These are phyloP conservation scores for Tulasnella sp. DNA, from an alignment of 768 basidiomycete genomes.

Conservation along the genomic window DNA sequence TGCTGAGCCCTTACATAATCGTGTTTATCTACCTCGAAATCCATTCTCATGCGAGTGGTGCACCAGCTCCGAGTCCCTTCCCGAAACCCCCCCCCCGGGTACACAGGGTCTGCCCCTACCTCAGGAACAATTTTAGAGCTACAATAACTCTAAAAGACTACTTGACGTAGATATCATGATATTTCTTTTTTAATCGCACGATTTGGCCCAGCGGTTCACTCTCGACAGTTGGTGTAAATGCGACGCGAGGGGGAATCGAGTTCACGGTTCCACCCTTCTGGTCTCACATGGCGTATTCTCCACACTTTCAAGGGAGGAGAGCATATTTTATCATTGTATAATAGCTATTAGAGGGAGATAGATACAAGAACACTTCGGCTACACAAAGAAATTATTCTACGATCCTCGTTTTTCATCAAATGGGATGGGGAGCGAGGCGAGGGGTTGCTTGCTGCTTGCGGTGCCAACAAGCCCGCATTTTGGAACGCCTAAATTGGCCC, in stretches of 20 bases:
- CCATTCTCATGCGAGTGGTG: too few relatives aligned
- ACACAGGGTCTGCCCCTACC: too few relatives aligned
- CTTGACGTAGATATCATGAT: background rate
- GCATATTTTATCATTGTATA: background rate
- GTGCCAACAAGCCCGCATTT: too few relatives aligned
- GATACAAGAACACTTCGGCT: background rate
- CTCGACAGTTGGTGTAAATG: background rate
- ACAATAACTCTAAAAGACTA: background rate
- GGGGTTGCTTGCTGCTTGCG: too few relatives aligned
- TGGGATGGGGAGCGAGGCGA: too few relatives aligned
- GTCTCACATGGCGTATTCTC: too few relatives aligned
- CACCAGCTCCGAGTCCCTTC: background rate
- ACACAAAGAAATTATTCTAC: background rate
- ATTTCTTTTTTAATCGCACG: background rate
- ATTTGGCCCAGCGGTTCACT: background rate
- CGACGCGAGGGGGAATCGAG: background rate
- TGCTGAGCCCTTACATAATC: too few relatives aligned
- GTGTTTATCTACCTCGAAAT: too few relatives aligned
- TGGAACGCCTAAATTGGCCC: too few relatives aligned
- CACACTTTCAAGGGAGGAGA: background rate
- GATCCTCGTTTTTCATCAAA: too few relatives aligned
- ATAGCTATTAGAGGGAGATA: background rate
- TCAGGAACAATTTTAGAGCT: background rate
- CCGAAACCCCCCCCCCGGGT: too few relatives aligned
- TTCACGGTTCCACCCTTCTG: too few relatives aligned